Evolutionary conservation across 805 yeast species (phyloP).

Genomic region (Starmerella kuoi): DNA sequence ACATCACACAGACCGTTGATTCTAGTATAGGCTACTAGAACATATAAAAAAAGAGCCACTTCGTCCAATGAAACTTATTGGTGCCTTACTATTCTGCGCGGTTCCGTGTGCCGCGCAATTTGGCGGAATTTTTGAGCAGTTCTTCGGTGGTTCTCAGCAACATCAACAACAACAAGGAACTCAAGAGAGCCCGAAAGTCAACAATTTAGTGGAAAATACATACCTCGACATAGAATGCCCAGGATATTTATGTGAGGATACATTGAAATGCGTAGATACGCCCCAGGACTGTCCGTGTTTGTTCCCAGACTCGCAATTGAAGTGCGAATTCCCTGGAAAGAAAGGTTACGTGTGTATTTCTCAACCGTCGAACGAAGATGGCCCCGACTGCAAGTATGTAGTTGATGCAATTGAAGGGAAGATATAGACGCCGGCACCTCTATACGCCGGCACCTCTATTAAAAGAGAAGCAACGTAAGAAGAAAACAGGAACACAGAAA

Average conservation of each 20-base stretch:
- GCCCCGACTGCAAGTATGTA: constrained; percentile 75
- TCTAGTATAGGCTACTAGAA: too few relatives aligned
- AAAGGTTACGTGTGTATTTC: constrained; percentile 67
- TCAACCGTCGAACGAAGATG: constrained; percentile 49
- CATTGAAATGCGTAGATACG: constrained; percentile 58
- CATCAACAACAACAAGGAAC: constrained; percentile 32
- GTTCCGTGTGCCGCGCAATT: constrained; percentile 29
- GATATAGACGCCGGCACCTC: constrained; percentile 23
- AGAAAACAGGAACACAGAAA: too few relatives aligned
- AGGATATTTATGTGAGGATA: constrained; percentile 69
- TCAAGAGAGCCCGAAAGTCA: constrained; percentile 2
- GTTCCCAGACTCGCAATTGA: constrained; percentile 70
- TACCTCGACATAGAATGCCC: constrained; percentile 38
- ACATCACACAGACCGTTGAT: too few relatives aligned
- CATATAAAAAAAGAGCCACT: too few relatives aligned
- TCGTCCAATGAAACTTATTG: too few relatives aligned
- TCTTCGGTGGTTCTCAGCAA: constrained; percentile 27
- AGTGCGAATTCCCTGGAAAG: constrained; percentile 63
- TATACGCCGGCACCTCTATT: too few relatives aligned
- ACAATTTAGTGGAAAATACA: constrained; percentile 18
- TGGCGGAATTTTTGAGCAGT: constrained; percentile 34
- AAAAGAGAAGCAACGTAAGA: too few relatives aligned
- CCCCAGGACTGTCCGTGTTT: constrained; percentile 81
- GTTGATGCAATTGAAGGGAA: constrained; percentile 53
- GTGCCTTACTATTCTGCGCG: constrained; percentile 1